Evolutionary conservation across 495 filamentous ascomycete genomes (phyloP), one percentile per base, ranked within the genome.

Genomic region (Mycothermus thermophilus): DNA sequence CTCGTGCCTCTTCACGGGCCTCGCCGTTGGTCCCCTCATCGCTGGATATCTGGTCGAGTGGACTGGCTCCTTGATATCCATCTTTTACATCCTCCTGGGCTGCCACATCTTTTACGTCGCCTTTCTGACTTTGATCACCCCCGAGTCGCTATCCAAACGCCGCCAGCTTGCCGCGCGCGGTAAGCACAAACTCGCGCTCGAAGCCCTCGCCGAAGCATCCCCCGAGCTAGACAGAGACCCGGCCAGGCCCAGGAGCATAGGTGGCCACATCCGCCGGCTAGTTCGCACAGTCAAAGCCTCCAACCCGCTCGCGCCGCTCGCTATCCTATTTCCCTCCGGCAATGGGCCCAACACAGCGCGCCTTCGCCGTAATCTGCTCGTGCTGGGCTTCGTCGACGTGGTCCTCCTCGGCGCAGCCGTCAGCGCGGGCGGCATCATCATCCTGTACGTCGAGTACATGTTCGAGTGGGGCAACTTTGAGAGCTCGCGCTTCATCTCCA

Each of bases 401-500:
- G 71, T 75, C 23, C 66, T 83, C 21, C 79, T 95, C 42, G 77
- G 83, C 12, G 67, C 93, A 0, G 78, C 80, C 8, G 79, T 95
- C 69, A 84, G 90, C 32, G 67, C 75, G 1, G 71, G 82, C 26
- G 75, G 75, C 9, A 69, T 94, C 16, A 66, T 86, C 30, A 65
- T 94, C 35, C 64, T 87, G 32, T 97, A 95, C 52, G 69, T 76
- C 9, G 74, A 80, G 34, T 76, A 67, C 47, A 68, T 74, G 50
- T 95, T 96, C 52, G 63, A 63, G 12, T 97, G 90, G 90, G 67
- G 69, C 20, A 83, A 75, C 27, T 68, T 77, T 29, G 76, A 93
- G 51, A 77, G 75, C 12, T 79, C 76, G 36, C 59, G 75, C 8
- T 94, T 87, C 55, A 67, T 94, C 30, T 83, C 77, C 0, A 57